Percentiles rank a stretch among this genome's conserved stretches.
phyloP scores from a whole-genome alignment of 768 basidiomycete species.

The Leucocoprinus birnbaumii region DNA sequence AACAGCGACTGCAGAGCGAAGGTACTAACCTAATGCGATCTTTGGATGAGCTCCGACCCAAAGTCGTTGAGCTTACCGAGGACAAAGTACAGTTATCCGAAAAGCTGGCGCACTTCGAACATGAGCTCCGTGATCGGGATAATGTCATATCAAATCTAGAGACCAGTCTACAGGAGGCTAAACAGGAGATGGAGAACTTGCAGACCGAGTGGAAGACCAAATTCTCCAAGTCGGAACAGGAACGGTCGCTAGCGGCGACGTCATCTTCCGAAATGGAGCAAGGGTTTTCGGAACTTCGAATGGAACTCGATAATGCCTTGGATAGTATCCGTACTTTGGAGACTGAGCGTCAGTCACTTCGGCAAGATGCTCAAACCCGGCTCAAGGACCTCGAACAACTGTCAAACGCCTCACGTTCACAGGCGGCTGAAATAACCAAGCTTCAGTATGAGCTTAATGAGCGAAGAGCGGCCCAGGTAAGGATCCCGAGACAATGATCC shows the following conservation, averaged over 20 bases:
- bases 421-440: constrained; percentile 50
- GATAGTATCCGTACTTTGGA: constrained; percentile 59
- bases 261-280: constrained; percentile 58
- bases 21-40: constrained; percentile 76
- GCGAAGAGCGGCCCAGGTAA: constrained; percentile 33
- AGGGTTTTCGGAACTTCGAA: constrained; percentile 59
- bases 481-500: constrained; percentile 12
- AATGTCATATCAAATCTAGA: constrained; percentile 60
- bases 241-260: constrained; percentile 43
- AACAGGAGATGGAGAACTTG: constrained; percentile 44
- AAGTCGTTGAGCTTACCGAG: constrained; percentile 78
- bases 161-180: constrained; percentile 50
- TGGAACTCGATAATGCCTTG: constrained; percentile 53
- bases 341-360: constrained; percentile 57
- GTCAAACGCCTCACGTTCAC: constrained; percentile 36
- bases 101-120: constrained; percentile 54
- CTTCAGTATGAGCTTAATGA: constrained; percentile 54
- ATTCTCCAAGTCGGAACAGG: constrained; percentile 48
- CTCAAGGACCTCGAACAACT: constrained; percentile 60
- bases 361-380: constrained; percentile 51
- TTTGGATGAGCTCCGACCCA: constrained; percentile 83
- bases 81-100: constrained; percentile 69
- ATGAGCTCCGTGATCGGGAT: constrained; percentile 53
- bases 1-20: constrained; percentile 73
- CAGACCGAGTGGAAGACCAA: constrained; percentile 43